Base-by-base conservation (phyloP, 441 rosid genomes). In the Euphorbia celastroides region DNA sequence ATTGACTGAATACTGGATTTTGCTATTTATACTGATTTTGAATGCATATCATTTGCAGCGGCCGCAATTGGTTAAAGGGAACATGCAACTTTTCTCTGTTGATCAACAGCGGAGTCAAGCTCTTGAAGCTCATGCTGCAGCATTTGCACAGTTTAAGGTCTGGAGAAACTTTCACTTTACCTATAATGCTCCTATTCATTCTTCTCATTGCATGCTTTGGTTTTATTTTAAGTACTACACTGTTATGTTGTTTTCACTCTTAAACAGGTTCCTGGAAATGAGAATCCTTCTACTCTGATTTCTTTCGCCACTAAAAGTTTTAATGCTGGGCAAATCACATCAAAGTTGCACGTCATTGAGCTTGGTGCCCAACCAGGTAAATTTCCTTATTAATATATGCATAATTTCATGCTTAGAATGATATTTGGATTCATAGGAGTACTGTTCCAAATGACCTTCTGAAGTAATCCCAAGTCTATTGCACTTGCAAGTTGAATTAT, bases 81-180 rank as follows among this genome's bases (percentile, higher is more conserved):
- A 90, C 74, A 90, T 95, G 99, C 99, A 95, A 76, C 97, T 95
- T 74, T 95, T 86, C 80, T 95, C 99, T 20, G 83, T 95, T 65
- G 98, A 96, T 56, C 98, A 96, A 81, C 98, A 96, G 82, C 96
- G 98, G 50, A 93, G 99, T 82, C 99, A 96, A 82, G 98, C 98
- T 55, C 97, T 96, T 69, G 99, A 96, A 80, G 99, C 99, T 57
- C 99, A 96, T 85, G 97, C 99, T 74, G 97, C 99, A 5, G 81
- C 99, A 54, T 96, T 93, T 78, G 93, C 97, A 16, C 85, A 86
- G 70, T 87, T 87, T 66, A 96, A 89, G 81, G 99, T 91, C 13
- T 22, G 76, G 23, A 41, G 28, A 16, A 76, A 51, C 54, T 48
- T 17, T 17, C 23, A 13, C 19, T 67, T 66, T 38, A 57, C 48